Percentiles rank a stretch among this genome's conserved stretches.
phyloP scores from a whole-genome alignment of 73 alveolate genomes.

The Uronychia setigera region DNA sequence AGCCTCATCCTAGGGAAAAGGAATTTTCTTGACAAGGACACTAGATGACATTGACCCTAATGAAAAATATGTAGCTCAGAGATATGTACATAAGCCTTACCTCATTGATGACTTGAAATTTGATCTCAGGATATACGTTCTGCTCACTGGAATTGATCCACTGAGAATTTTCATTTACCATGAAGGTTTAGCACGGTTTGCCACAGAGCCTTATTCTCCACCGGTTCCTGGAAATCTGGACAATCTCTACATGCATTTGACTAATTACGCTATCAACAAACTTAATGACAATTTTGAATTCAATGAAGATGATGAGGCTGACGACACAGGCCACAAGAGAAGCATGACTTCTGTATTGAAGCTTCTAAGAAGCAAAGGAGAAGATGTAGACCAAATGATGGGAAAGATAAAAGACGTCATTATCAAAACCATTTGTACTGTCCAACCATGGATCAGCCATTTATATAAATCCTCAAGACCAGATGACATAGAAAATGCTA shows the following conservation, averaged over 20 bases:
- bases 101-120: constrained; percentile 88
- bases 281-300: constrained; percentile 45
- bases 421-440: constrained; percentile 55
- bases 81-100: constrained; percentile 81
- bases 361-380: constrained; percentile 36
- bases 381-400: constrained; percentile 36
- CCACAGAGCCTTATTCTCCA: constrained; percentile 61
- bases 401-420: constrained; percentile 56
- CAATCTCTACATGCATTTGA: constrained; percentile 38
- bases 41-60: constrained; percentile 55
- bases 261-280: constrained; percentile 49
- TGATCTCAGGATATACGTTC: constrained; percentile 87
- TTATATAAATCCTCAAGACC: constrained; percentile 50
- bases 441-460: constrained; percentile 50
- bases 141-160: constrained; percentile 69
- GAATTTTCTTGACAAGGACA: constrained; percentile 26
- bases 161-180: constrained; percentile 47
- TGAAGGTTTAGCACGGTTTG: constrained; percentile 74
- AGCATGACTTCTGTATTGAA: constrained; percentile 38
- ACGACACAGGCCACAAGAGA: constrained; percentile 72
- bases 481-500: constrained; percentile 46
- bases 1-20: constrained; percentile 41
- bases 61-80: constrained; percentile 69
- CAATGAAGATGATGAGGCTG: constrained; percentile 56
- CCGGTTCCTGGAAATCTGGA: constrained; percentile 12